Percentiles rank a stretch among this genome's conserved stretches.
Evolutionary conservation across 164 flowering plant species (phyloP).

Genomic region (Nymphaea colorata): DNA sequence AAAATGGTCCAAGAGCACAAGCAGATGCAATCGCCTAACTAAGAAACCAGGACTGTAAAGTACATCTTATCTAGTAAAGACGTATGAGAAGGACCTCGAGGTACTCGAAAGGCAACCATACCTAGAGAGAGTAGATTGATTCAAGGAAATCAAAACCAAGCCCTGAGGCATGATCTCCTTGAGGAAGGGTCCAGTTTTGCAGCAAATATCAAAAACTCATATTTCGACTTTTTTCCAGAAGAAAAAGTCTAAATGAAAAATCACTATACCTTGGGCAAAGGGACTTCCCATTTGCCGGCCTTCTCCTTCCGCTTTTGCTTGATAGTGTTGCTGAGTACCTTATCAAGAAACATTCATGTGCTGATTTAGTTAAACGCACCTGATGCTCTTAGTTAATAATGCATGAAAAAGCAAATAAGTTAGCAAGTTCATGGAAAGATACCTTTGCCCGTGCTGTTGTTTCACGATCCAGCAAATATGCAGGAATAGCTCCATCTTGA

Average conservation of each 20-base stretch:
- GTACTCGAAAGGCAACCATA: too few relatives aligned
- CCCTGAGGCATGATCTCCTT: too few relatives aligned
- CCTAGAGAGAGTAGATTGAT: too few relatives aligned
- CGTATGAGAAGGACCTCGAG: too few relatives aligned
- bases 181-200: too few relatives aligned
- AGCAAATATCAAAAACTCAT: too few relatives aligned
- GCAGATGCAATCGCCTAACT: too few relatives aligned
- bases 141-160: too few relatives aligned
- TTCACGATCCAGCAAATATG: conserved; percentile 94
- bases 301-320: conserved; percentile 98
- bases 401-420: background rate
- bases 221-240: too few relatives aligned
- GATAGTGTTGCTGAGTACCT: conserved; percentile 90
- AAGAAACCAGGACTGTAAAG: too few relatives aligned
- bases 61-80: too few relatives aligned
- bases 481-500: conserved; percentile 85
- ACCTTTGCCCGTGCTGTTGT: conserved; percentile 86
- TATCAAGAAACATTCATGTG: conserved; percentile 7
- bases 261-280: conserved; percentile 73
- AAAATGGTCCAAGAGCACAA: background rate
- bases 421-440: background rate
- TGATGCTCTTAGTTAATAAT: background rate
- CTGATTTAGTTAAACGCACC: background rate
- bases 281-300: conserved; percentile 99
- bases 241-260: too few relatives aligned